Evolutionary conservation across 2,329 filamentous ascomycete genomes (phyloP), one percentile per base, ranked within the genome.

Genomic region (Xylariales sp.): DNA sequence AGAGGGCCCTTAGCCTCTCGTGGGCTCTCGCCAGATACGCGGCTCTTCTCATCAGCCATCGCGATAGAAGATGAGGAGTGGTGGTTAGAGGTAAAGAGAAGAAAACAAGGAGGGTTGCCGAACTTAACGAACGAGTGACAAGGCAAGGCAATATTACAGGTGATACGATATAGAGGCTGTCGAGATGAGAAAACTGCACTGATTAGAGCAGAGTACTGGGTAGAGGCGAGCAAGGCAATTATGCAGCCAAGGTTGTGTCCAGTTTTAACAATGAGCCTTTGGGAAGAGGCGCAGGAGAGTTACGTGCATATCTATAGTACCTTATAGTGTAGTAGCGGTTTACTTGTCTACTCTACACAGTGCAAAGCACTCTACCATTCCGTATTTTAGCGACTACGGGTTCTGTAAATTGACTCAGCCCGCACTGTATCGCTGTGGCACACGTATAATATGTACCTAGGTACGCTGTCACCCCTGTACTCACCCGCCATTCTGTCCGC

Each of bases 1-100:
- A 93, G 85, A 50, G 85, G 88, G 76, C 82, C 82, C 73, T 83
- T 83, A 71, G 83, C 81, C 71, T 90, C 86, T 80, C 91, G 87
- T 65, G 87, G 83, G 75, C 87, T 84, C 80, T 97, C 94, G 80
- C 92, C 92, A 54, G 93, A 97, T 76, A 90, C 86, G 78, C 94
- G 91, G 75, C 87, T 90, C 83, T 97, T 97, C 81, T 97, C 92
- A 79, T 92, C 91, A 76, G 84, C 83, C 86, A 89, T 91, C 57
- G 69, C 66, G 74, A 74, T 72, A 67, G 59, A 59, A 58, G 28
- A 23, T 45, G 41, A 56, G 54, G 69, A 18, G 36, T 60, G 63
- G 65, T 46, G 54, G 54, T 36, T 63, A 57, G 28, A 56, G 41
- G 62, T 65, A 66, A 62, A 65, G 43, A 39, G 48, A 14, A 39